phyloP scores from a whole-genome alignment of 2,329 filamentous ascomycete genomes.

The Pestalotiopsis sp. region DNA sequence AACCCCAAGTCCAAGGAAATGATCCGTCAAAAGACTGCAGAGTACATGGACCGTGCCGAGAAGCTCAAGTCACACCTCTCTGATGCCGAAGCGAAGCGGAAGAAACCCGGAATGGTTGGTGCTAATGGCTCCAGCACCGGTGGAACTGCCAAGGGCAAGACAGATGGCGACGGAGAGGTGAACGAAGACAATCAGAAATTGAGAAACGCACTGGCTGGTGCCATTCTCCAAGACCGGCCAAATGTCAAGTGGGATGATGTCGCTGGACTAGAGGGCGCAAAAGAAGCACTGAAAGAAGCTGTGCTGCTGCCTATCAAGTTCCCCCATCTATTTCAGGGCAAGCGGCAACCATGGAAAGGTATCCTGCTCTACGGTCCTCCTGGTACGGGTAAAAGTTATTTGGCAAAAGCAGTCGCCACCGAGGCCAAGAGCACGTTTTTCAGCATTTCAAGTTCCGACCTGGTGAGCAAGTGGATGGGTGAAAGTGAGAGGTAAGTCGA shows the following conservation, averaged over 20 bases:
- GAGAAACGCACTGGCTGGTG: conserved; percentile 84
- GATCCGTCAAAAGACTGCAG: conserved; percentile 90
- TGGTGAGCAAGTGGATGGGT: conserved; percentile 99
- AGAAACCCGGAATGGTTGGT: conserved; percentile 72
- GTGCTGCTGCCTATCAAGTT: conserved; percentile 98
- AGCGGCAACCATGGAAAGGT: conserved; percentile 97
- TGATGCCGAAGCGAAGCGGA: conserved; percentile 70
- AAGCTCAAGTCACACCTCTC: conserved; percentile 92
- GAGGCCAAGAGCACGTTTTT: conserved; percentile 99
- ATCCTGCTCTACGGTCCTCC: conserved; percentile 95
- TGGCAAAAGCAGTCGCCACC: conserved; percentile 96
- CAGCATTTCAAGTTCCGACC: conserved; percentile 93
- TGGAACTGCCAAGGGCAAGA: conserved; percentile 63
- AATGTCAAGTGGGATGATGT: conserved; percentile 99
- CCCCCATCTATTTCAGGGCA: conserved; percentile 92
- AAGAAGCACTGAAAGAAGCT: conserved; percentile 96
- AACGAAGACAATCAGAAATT: conserved; percentile 97
- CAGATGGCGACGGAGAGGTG: conserved; percentile 55
- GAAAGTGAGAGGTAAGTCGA: conserved; percentile 84
- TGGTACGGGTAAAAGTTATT: conserved; percentile 95
- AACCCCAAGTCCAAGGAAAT: conserved; percentile 96
- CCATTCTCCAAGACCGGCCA: conserved; percentile 92
- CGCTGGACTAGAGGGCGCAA: conserved; percentile 88
- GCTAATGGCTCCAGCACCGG: conserved; percentile 69
- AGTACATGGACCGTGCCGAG: conserved; percentile 98